These are phyloP conservation scores for Plasmodium blacklocki DNA, from an alignment of 169 alveolate genomes.

Conservation along the genomic window DNA sequence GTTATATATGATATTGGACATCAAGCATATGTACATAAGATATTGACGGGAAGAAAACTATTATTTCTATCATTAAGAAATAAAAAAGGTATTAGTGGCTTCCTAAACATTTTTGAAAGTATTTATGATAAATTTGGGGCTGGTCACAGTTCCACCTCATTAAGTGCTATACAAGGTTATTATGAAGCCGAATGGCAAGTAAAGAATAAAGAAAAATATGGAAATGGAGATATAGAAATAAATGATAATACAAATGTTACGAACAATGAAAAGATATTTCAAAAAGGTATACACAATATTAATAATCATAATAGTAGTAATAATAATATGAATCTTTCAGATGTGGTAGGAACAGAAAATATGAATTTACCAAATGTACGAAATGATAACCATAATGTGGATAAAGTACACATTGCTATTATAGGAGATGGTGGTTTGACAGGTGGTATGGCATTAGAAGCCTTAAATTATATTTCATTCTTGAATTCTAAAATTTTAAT, in stretches of 20 bases:
- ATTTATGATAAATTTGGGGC: constrained; percentile 91
- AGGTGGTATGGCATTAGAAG: constrained; percentile 93
- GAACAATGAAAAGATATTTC: background rate
- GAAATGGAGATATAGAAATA: constrained; percentile 43
- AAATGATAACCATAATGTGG: constrained; percentile 12
- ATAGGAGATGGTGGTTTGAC: constrained; percentile 93
- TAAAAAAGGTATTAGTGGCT: constrained; percentile 89
- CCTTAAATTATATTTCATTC: constrained; percentile 85
- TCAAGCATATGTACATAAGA: constrained; percentile 90
- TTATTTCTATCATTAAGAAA: constrained; percentile 86
- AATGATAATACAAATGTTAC: constrained; percentile 1
- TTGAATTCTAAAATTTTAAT: constrained; percentile 87
- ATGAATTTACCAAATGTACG: background rate
- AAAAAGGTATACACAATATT: background rate
- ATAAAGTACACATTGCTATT: constrained; percentile 82
- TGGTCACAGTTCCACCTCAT: constrained; percentile 92
- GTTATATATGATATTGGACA: constrained; percentile 90
- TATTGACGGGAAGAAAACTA: constrained; percentile 90
- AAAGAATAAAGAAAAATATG: background rate
- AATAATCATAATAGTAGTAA: background rate
- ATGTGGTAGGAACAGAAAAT: constrained; percentile 30
- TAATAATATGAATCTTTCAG: background rate
- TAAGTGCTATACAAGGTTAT: constrained; percentile 90
- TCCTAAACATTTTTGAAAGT: constrained; percentile 86
- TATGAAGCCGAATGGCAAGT: constrained; percentile 77